Base-by-base conservation (phyloP, 1,139 yeast species). In the Meyerozyma guilliermondii region DNA sequence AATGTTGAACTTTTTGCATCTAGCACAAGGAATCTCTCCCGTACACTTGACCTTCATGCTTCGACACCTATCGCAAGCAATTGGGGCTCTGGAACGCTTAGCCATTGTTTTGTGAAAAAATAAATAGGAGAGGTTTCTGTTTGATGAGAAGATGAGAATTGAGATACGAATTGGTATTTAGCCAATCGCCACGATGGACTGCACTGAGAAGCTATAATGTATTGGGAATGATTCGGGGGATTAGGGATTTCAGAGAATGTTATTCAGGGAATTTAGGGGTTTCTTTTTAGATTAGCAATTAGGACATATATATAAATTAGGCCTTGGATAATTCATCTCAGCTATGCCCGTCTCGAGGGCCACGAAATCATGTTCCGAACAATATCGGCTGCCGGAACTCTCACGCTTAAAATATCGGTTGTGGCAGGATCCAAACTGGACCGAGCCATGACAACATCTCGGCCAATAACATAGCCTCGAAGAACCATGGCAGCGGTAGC, bases 391-490 rank as follows among this genome's bases (percentile, higher is more conserved):
- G 14, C 8, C 9, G 33, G 33, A 29, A 29, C 33, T 2, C 20
- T 13, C 20, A 29, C 33, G 14, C 33, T 11, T 10, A 29, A 14
- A 3, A 29, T 2, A 3, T 29, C 16, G 18, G 33, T 29, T n/a
- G 33, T 29, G 20, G 18, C 33, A 9, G 33, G 33, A 13, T 29
- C 33, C 20, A 29, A 29, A 18, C 14, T 9, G 8, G 10, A 9
- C 37, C 33, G 33, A 2, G 33, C 33, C 33, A 29, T 13, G 10
- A 13, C 18, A 8, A 6, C 14, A 18, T 41, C 44, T 18, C 46
- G 18, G 9, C 46, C 41, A 17, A 39, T 23, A n/a, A 45, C 28
- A 34, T 41, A 45, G 17, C 45, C 46, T 9, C 48, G 24, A 20
- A 45, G 30, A n/a, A 43, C 14, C 13, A 43, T 13, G 8, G 36